phyloP scores from a whole-genome alignment of 768 basidiomycete species.

The Boletellus sp. region DNA sequence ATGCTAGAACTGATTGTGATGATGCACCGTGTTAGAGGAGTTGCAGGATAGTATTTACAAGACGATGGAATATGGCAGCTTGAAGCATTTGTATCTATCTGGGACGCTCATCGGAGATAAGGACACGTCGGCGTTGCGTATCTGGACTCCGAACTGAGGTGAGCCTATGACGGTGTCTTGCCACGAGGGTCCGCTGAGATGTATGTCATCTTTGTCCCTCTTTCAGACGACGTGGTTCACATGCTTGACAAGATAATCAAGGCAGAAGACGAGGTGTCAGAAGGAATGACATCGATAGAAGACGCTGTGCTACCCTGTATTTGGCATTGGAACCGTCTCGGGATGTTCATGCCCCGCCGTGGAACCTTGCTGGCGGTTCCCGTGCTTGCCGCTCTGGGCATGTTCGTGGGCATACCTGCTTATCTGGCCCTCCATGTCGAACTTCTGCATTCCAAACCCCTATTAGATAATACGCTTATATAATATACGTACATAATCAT shows the following conservation, averaged over 20 bases:
- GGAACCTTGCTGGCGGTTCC: not conserved
- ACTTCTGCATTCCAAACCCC: too few relatives aligned
- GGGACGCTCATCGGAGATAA: conserved; percentile 7
- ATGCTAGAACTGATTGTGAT: not conserved
- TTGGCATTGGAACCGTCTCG: conserved; percentile 15
- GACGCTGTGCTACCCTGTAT: conserved; percentile 13
- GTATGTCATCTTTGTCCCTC: too few relatives aligned
- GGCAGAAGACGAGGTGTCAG: conserved; percentile 11
- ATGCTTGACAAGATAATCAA: conserved; percentile 20
- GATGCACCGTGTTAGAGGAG: not conserved
- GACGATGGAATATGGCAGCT: conserved; percentile 3
- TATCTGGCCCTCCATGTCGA: too few relatives aligned
- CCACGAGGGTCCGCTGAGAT: not conserved
- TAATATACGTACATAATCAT: too few relatives aligned
- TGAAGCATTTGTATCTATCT: conserved; percentile 14
- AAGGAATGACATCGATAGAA: conserved; percentile 12
- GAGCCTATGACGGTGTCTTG: not conserved
- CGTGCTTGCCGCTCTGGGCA: too few relatives aligned
- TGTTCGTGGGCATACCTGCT: too few relatives aligned
- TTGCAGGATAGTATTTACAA: conserved; percentile 1
- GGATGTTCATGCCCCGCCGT: not conserved
- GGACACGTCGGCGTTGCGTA: conserved; percentile 9
- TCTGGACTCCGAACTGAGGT: conserved; percentile 17
- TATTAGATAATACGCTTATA: too few relatives aligned
- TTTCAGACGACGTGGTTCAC: conserved; percentile 13